Percentiles rank a stretch among this genome's conserved stretches.
These are phyloP conservation scores for Yamadazyma siamensis DNA, from an alignment of 1,139 yeast genomes.

Conservation along the genomic window DNA sequence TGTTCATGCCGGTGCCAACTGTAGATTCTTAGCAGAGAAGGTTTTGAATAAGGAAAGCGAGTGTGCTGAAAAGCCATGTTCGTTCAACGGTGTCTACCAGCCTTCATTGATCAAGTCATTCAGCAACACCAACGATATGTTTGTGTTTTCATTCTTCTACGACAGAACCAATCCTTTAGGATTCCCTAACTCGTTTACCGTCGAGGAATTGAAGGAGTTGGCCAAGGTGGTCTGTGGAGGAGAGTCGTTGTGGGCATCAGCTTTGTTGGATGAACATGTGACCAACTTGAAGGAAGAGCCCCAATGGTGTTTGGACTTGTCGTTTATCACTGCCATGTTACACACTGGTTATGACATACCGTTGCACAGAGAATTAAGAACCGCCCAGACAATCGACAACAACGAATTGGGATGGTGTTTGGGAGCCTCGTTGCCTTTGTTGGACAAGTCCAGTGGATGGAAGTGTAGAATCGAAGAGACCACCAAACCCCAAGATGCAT, in stretches of 20 bases:
- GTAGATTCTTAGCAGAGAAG: constrained; percentile 79
- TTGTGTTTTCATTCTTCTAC: constrained; percentile 87
- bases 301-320: constrained; percentile 89
- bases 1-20: constrained; percentile 51
- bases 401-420: constrained; percentile 98
- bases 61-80: constrained; percentile 78
- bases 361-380: constrained; percentile 78
- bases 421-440: constrained; percentile 91
- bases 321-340: constrained; percentile 83
- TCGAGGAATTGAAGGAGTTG: constrained; percentile 78
- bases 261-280: constrained; percentile 60
- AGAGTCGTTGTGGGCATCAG: constrained; percentile 64
- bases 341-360: constrained; percentile 97
- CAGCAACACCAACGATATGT: constrained; percentile 68
- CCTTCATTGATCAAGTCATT: constrained; percentile 83
- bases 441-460: constrained; percentile 70
- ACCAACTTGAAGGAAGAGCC: constrained; percentile 71
- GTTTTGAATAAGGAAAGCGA: constrained; percentile 78
- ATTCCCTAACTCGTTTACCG: constrained; percentile 85
- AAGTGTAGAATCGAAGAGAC: constrained; percentile 48
- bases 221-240: constrained; percentile 87
- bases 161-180: constrained; percentile 93
- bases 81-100: constrained; percentile 95
- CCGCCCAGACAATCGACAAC: constrained; percentile 83
- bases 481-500: not conserved